Conservation (phyloP, 805 yeast genomes). For the Kregervanrija fluxuum region DNA sequence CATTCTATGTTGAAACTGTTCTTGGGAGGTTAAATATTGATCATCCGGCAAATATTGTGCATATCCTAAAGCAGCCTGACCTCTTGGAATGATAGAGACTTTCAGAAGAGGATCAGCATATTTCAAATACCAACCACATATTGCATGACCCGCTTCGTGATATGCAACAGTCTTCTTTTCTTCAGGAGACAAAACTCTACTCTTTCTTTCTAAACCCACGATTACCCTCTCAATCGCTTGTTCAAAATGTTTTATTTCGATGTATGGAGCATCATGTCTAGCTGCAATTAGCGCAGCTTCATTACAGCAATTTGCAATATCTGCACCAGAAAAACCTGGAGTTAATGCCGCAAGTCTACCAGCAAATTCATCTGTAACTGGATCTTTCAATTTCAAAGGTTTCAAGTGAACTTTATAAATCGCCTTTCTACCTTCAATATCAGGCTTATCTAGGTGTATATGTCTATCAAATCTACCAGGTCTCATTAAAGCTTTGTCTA, state of each 20-base stretch:
- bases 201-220: slow-evolving; percentile 91
- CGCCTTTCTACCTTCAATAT: slow-evolving; percentile 88
- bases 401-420: slow-evolving; percentile 82
- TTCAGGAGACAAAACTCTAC: slow-evolving; percentile 72
- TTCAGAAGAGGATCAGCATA: slow-evolving; percentile 90
- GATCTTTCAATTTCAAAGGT: slow-evolving; percentile 53
- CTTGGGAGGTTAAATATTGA: slow-evolving; percentile 69
- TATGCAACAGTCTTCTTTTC: slow-evolving; percentile 91
- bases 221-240: slow-evolving; percentile 95
- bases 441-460: slow-evolving; percentile 86
- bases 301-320: slow-evolving; percentile 92
- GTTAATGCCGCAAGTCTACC: slow-evolving; percentile 93
- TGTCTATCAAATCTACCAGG: slow-evolving; percentile 98
- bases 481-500: slow-evolving; percentile 88
- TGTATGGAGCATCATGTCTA: slow-evolving; percentile 63
- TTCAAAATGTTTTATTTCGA: slow-evolving; percentile 78
- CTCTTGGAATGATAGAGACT: slow-evolving; percentile 95
- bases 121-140: slow-evolving; percentile 93
- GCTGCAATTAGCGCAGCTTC: slow-evolving; percentile 98
- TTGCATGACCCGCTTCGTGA: slow-evolving; percentile 99
- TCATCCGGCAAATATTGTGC: slow-evolving; percentile 97
- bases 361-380: slow-evolving; percentile 50
- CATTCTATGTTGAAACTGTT: slow-evolving; percentile 76
- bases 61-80: slow-evolving; percentile 94
- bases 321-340: slow-evolving; percentile 98